These are phyloP conservation scores for Barnettozyma wickerhamii DNA, from an alignment of 805 yeast species.

Conservation along the genomic window DNA sequence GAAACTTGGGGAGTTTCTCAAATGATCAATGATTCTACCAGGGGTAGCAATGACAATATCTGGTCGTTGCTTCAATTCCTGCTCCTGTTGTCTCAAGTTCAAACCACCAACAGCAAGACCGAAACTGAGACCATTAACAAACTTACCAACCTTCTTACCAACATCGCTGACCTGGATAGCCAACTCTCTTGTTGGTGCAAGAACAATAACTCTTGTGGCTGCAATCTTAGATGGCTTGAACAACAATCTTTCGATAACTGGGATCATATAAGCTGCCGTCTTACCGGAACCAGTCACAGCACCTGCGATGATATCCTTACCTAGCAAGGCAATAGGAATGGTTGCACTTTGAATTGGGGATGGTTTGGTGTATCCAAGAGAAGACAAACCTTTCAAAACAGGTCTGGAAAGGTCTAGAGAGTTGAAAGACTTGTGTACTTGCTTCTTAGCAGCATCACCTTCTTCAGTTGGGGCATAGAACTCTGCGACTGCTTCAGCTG, in stretches of 20 bases:
- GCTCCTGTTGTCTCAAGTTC: conserved; percentile 93
- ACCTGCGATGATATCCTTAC: conserved; percentile 97
- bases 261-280: conserved; percentile 97
- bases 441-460: conserved; percentile 47
- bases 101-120: conserved; percentile 99
- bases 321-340: conserved; percentile 88
- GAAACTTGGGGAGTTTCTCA: conserved; percentile 91
- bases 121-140: conserved; percentile 69
- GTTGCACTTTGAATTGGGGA: conserved; percentile 93
- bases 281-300: conserved; percentile 99
- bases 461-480: conserved; percentile 63
- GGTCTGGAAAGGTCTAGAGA: conserved; percentile 85
- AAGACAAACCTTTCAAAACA: conserved; percentile 73
- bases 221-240: conserved; percentile 85
- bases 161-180: conserved; percentile 96
- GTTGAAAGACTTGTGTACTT: conserved; percentile 63
- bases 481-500: conserved; percentile 78
- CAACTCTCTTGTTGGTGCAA: conserved; percentile 96
- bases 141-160: conserved; percentile 78
- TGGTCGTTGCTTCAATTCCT: conserved; percentile 85
- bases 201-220: conserved; percentile 83
- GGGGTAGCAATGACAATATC: conserved; percentile 98
- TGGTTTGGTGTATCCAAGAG: conserved; percentile 81
- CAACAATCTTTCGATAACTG: conserved; percentile 86
- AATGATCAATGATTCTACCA: conserved; percentile 96